Evolutionary conservation across 75 land plant genomes (phyloP), one percentile per base, ranked within the genome.

Genomic region (Isoetes taiwanensis): DNA sequence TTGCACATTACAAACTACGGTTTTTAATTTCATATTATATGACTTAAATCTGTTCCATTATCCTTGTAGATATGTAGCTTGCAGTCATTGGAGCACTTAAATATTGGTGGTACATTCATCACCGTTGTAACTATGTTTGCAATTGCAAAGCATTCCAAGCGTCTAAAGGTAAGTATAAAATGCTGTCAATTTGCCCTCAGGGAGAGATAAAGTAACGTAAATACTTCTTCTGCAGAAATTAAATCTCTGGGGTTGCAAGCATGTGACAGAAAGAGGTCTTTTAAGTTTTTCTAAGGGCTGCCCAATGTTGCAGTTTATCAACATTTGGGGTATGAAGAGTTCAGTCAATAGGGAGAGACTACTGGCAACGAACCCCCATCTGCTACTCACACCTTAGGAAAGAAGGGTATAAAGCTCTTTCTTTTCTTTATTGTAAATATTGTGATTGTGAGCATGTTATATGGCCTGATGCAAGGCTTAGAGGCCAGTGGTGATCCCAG

Each of bases 101-200:
- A 86, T 52, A 72, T 82, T 31, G 96, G 96, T 14, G 91, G 96
- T n/a, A 90, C 93, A 37, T 90, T 90, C 54, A 78, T 85, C 41
- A 85, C 93, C 9, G 91, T 85, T 70, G 75, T 69, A 35, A 75
- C 93, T 29, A 31, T 85, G 42, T 75, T 46, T 48, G 79, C 87
- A 41, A 82, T 85, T 72, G 83, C 96, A 61, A 33, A 58, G 32
- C 81, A 65, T 52, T 90, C 86, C 59, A 74, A 72, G 30, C 55
- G 61, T 37, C 55, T 86, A 41, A 83, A 82, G 84, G 93, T 84
- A 24, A 60, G 43, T 52, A n/a, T n/a, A n/a, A n/a, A n/a, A n/a
- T n/a, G n/a, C n/a, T n/a, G n/a, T n/a, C n/a, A n/a, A n/a, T n/a
- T n/a, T n/a, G n/a, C n/a, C n/a, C n/a, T n/a, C n/a, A n/a, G n/a